Evolutionary conservation across 1,139 yeast genomes (phyloP).

Genomic region (Komagataea norvegica): DNA sequence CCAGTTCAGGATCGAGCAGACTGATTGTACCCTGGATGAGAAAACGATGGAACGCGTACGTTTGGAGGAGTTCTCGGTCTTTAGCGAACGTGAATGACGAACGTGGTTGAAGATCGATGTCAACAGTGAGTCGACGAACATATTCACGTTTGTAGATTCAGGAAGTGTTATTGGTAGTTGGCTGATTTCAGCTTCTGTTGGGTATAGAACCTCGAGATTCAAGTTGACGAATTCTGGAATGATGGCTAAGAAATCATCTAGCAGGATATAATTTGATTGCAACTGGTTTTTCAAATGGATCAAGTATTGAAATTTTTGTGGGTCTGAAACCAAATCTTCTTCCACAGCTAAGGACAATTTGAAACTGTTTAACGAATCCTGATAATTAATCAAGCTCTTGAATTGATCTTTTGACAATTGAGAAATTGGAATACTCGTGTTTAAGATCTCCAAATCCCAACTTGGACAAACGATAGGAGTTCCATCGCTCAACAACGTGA

Average conservation of each 20-base stretch:
- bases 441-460: conserved; percentile 57
- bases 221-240: conserved; percentile 60
- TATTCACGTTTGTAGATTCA: conserved; percentile 51
- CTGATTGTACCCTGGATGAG: conserved; percentile 79
- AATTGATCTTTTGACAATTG: conserved; percentile 36
- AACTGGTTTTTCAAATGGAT: conserved; percentile 27
- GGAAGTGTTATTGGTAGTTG: conserved; percentile 48
- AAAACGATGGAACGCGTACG: conserved; percentile 62
- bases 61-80: conserved; percentile 23
- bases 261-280: conserved; percentile 49
- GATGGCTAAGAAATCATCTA: conserved; percentile 51
- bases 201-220: conserved; percentile 76
- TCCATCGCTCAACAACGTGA: conserved; percentile 75
- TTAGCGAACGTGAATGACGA: conserved; percentile 40
- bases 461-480: conserved; percentile 80
- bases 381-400: conserved; percentile 28
- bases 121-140: conserved; percentile 70
- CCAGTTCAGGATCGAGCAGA: conserved; percentile 93
- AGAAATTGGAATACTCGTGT: conserved; percentile 45
- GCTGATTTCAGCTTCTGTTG: conserved; percentile 63
- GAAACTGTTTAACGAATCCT: conserved; percentile 7
- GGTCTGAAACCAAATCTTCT: neutral
- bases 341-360: neutral
- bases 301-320: conserved; percentile 13
- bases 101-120: conserved; percentile 76